A percentile compares a stretch with the other conserved stretches of the same genome.
phyloP scores from a whole-genome alignment of 768 basidiomycete species.

The Lanmaoa rubissima region DNA sequence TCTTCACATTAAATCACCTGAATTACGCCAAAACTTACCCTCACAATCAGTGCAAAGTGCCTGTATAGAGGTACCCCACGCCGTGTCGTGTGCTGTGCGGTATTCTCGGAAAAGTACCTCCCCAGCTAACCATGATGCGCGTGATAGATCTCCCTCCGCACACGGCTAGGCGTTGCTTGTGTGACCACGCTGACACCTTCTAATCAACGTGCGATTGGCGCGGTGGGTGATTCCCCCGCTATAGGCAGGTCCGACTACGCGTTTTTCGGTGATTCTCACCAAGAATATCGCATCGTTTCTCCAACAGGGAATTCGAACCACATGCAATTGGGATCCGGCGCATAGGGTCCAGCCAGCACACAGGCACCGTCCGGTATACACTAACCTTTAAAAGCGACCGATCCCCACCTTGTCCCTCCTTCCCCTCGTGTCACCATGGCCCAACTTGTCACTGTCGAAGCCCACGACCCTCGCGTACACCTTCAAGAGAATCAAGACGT shows the following conservation, averaged over 20 bases:
- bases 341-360: background rate
- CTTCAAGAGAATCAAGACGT: slow-evolving; percentile 1
- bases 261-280: background rate
- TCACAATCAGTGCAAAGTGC: background rate
- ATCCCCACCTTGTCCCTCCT: background rate
- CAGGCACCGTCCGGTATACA: background rate
- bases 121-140: background rate
- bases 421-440: slow-evolving; percentile 19
- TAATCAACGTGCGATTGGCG: background rate
- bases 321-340: background rate
- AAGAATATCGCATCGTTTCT: background rate
- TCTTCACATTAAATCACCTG: background rate
- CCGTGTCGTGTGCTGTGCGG: too few species aligned
- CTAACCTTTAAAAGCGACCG: slow-evolving; percentile 1
- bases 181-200: background rate
- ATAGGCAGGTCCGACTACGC: background rate
- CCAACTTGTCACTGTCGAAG: slow-evolving; percentile 18
- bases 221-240: background rate
- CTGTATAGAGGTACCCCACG: too few species aligned
- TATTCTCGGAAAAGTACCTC: background rate
- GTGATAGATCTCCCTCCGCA: background rate
- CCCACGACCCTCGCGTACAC: slow-evolving; percentile 17
- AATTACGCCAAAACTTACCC: background rate
- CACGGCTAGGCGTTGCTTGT: background rate
- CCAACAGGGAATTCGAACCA: background rate